Evolutionary conservation across 164 flowering plant genomes (phyloP).

Genomic region (Protea cynaroides): DNA sequence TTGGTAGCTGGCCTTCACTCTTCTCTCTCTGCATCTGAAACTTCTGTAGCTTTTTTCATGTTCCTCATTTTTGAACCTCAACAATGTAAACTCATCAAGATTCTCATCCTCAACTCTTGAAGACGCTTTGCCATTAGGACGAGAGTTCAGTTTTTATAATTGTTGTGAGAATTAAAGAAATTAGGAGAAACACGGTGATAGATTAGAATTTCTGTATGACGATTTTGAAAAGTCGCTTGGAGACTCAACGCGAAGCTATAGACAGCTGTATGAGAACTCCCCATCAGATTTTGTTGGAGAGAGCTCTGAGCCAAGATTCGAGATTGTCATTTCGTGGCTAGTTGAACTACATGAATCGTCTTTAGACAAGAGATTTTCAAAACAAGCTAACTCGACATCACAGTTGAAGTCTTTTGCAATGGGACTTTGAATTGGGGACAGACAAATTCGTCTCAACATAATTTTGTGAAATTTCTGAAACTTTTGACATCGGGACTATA

Average conservation of each 20-base stretch:
- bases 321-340: constrained; percentile 23
- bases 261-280: too few species aligned
- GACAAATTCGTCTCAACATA: constrained; percentile 7
- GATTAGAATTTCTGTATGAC: constrained; percentile 37
- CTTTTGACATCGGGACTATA: constrained; percentile 16
- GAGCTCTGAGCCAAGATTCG: constrained; percentile 36
- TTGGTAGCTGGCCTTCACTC: constrained; percentile 51
- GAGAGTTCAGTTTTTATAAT: constrained; percentile 31
- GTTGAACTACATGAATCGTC: constrained; percentile 32
- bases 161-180: too few species aligned
- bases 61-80: constrained; percentile 55
- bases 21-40: too few species aligned
- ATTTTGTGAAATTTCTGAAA: constrained; percentile 14
- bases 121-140: constrained; percentile 5
- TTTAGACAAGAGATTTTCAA: too few species aligned
- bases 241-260: constrained; percentile 42
- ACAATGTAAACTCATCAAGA: constrained; percentile 24
- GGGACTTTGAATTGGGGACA: constrained; percentile 19
- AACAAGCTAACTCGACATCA: too few species aligned
- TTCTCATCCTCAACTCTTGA: constrained; percentile 17
- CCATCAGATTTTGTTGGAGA: constrained; percentile 24
- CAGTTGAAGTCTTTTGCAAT: constrained; percentile 10
- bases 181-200: constrained; percentile 53
- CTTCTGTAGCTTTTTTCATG: constrained; percentile 65
- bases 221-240: constrained; percentile 58